phyloP scores from a whole-genome alignment of 2,329 filamentous ascomycete genomes.

The Alternaria consortialis region DNA sequence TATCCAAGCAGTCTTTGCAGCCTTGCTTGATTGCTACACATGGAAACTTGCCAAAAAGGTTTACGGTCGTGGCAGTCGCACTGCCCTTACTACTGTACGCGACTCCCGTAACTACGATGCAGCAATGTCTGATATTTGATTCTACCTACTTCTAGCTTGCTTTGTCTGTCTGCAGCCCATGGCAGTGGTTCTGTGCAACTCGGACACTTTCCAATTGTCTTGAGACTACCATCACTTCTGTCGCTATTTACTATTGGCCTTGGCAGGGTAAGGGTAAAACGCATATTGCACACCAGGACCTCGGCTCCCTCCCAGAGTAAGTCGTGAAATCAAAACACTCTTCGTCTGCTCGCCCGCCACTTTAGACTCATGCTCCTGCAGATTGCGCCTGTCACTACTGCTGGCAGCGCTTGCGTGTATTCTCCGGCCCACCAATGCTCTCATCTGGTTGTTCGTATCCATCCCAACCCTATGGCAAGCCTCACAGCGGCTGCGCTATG shows the following conservation, averaged over 20 bases:
- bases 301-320: constrained; percentile 40
- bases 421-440: constrained; percentile 85
- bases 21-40: constrained; percentile 83
- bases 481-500: constrained; percentile 56
- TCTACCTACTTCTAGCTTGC: constrained; percentile 64
- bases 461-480: constrained; percentile 61
- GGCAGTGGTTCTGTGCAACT: constrained; percentile 96
- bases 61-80: constrained; percentile 71
- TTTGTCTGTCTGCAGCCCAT: constrained; percentile 79
- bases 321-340: constrained; percentile 20
- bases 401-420: constrained; percentile 85
- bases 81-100: constrained; percentile 76
- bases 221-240: constrained; percentile 85
- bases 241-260: constrained; percentile 84
- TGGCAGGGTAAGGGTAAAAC: constrained; percentile 65
- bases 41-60: constrained; percentile 80
- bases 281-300: constrained; percentile 48
- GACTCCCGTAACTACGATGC: constrained; percentile 22
- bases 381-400: constrained; percentile 66
- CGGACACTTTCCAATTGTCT: constrained; percentile 93
- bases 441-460: constrained; percentile 81
- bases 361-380: constrained; percentile 40
- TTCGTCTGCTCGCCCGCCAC: constrained; percentile 9
- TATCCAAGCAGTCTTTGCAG: constrained; percentile 79
- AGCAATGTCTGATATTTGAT: constrained; percentile 32